Evolutionary conservation across 225 moss, liverwort and hornwort genomes (phyloP), one percentile per base, ranked within the genome.

Genomic region (Climacium dendroides): DNA sequence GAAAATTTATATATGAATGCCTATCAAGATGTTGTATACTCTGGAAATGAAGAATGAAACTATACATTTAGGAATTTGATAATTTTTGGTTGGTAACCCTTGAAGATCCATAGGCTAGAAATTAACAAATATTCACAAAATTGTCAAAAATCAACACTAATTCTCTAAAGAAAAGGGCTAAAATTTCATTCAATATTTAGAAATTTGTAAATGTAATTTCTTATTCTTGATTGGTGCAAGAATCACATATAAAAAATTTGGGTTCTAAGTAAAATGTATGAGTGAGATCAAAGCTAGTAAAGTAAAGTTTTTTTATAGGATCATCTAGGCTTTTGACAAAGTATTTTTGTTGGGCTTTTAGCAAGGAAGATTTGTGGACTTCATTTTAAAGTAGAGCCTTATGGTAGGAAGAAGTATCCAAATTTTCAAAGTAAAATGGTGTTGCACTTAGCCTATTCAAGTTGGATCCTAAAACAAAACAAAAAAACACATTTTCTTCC

Each of bases 361-460:
- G 1, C 4, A 45, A 17, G 6, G 9, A 45, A 45, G 5, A 16
- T 17, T 25, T 17, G 10, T 6, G 29, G 5, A 6, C 17, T 72
- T 72, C 16, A 29, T 17, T 15, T 17, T 45, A 10, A 0, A 72
- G 0, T 2, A 6, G 1, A 72, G 13, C 15, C 5, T 71, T 4
- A 15, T 43, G 0, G 5, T 71, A 25, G 2, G 5, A 41, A 69
- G 9, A 41, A 41, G 8, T 71, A 4, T 43, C 3, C 9, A 71
- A 71, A 71, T 25, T 15, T 28, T 71, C 4, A 43, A 43, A 71
- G 43, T 6, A 43, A 15, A 43, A 15, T 43, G 28, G 16, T 43
- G 5, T 16, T 15, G 15, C 6, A 0, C 43, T 43, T 9, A 1
- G 0, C 7, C 5, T 28, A 0, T 5, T 70, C 3, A 6, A 24